Conservation (phyloP, 768 basidiomycete species). For the Clitopilus hobsonii region DNA sequence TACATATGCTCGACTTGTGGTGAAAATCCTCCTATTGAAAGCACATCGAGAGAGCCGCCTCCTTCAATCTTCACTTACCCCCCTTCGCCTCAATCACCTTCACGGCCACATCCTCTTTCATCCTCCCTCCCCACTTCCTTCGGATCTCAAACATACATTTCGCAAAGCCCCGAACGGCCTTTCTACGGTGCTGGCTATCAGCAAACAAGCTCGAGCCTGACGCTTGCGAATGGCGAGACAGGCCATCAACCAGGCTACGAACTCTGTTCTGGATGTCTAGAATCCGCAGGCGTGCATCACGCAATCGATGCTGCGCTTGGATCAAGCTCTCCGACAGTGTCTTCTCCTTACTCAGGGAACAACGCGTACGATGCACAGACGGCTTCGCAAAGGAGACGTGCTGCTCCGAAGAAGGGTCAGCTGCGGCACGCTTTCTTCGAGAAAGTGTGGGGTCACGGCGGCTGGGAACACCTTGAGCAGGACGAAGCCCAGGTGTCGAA, state of each 20-base stretch:
- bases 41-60: conserved; percentile 41
- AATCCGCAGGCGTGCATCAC: conserved; percentile 73
- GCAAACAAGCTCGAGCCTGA: conserved; percentile 27
- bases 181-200: conserved; percentile 39
- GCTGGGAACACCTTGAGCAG: conserved; percentile 87
- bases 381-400: conserved; percentile 57
- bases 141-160: conserved; percentile 36
- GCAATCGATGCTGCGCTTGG: conserved; percentile 55
- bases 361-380: conserved; percentile 34
- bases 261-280: conserved; percentile 78
- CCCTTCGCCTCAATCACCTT: conserved; percentile 24
- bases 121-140: conserved; percentile 14
- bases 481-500: conserved; percentile 60
- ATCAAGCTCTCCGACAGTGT: conserved; percentile 40
- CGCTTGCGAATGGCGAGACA: background rate
- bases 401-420: conserved; percentile 73
- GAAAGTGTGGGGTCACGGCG: conserved; percentile 76
- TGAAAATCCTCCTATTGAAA: conserved; percentile 61
- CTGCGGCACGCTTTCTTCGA: conserved; percentile 83
- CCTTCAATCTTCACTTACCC: conserved; percentile 23
- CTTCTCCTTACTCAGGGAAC: conserved; percentile 20
- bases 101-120: conserved; percentile 21
- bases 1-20: conserved; percentile 91
- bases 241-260: conserved; percentile 61
- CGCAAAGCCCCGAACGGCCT: background rate